Evolutionary conservation across 2,329 filamentous ascomycete genomes (phyloP).

Genomic region (Colletotrichum australisinense): DNA sequence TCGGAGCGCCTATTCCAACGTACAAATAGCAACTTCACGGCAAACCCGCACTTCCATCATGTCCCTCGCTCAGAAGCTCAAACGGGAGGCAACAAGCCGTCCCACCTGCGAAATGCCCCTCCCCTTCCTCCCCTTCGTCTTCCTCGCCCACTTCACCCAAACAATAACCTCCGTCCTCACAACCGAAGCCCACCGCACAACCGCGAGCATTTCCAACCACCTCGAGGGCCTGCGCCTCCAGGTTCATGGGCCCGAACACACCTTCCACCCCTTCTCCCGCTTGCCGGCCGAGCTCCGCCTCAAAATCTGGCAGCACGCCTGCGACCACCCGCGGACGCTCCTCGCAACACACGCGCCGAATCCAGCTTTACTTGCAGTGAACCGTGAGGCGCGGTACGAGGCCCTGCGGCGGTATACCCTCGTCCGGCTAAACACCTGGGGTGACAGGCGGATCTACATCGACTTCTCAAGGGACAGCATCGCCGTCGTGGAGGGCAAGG

Average conservation of each 20-base stretch:
- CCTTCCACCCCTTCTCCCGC: slow-evolving; percentile 14
- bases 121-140: slow-evolving; percentile 28
- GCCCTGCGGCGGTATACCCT: slow-evolving; percentile 20
- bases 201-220: slow-evolving; percentile 5
- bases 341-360: slow-evolving; percentile 29
- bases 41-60: neutral
- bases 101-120: slow-evolving; percentile 23
- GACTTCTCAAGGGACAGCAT: slow-evolving; percentile 24
- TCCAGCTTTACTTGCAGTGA: slow-evolving; percentile 18
- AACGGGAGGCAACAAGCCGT: slow-evolving; percentile 15
- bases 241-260: slow-evolving; percentile 26
- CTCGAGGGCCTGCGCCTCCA: slow-evolving; percentile 27
- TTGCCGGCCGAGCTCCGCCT: slow-evolving; percentile 30
- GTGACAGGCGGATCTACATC: slow-evolving; percentile 29
- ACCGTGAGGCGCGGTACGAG: slow-evolving; percentile 26
- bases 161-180: slow-evolving; percentile 20
- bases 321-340: slow-evolving; percentile 16
- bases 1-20: neutral
- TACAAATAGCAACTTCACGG: neutral
- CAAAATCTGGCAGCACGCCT: slow-evolving; percentile 33
- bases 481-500: slow-evolving; percentile 29
- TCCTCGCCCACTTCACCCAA: slow-evolving; percentile 32
- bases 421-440: slow-evolving; percentile 30
- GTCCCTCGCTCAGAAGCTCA: slow-evolving; percentile 22
- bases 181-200: slow-evolving; percentile 23